Evolutionary conservation across 2,329 filamentous ascomycete species (phyloP).

Genomic region (Neonectria hederae): DNA sequence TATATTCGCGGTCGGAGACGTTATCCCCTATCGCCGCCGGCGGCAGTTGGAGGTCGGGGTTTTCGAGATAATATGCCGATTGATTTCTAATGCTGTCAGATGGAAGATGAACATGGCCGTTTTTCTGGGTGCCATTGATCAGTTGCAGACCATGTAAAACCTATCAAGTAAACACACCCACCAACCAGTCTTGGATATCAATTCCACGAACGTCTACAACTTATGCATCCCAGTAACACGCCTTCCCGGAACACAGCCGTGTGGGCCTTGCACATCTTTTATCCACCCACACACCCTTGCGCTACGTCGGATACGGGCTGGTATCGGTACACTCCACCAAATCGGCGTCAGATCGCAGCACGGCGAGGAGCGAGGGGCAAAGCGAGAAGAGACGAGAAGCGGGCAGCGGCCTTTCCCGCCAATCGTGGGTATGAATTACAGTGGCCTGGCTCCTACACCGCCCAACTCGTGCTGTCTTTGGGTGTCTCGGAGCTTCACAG

Average conservation of each 20-base stretch:
- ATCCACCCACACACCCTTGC: not conserved
- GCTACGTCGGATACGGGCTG: too few relatives aligned
- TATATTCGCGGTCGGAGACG: not conserved
- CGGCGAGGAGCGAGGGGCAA: not conserved
- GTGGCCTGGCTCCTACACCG: slow-evolving; percentile 1
- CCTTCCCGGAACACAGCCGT: not conserved
- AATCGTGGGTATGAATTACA: not conserved
- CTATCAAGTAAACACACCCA: too few relatives aligned
- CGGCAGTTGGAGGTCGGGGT: not conserved
- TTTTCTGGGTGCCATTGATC: not conserved
- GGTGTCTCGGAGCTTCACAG: not conserved
- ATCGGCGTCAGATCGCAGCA: not conserved
- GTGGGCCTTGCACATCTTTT: slow-evolving; percentile 6
- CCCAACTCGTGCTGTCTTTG: not conserved
- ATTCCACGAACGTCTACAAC: not conserved
- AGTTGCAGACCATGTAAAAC: too few relatives aligned
- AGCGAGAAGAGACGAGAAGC: not conserved
- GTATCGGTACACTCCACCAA: not conserved
- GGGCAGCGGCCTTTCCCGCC: not conserved
- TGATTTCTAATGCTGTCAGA: too few relatives aligned
- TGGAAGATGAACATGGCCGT: too few relatives aligned
- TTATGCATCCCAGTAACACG: not conserved
- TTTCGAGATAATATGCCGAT: not conserved
- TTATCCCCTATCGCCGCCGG: not conserved
- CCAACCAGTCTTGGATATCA: not conserved